A percentile compares a stretch with the other conserved stretches of the same genome.
These are phyloP conservation scores for Coniochaeta pulveracea DNA, from an alignment of 2,329 filamentous ascomycete species.

Conservation along the genomic window DNA sequence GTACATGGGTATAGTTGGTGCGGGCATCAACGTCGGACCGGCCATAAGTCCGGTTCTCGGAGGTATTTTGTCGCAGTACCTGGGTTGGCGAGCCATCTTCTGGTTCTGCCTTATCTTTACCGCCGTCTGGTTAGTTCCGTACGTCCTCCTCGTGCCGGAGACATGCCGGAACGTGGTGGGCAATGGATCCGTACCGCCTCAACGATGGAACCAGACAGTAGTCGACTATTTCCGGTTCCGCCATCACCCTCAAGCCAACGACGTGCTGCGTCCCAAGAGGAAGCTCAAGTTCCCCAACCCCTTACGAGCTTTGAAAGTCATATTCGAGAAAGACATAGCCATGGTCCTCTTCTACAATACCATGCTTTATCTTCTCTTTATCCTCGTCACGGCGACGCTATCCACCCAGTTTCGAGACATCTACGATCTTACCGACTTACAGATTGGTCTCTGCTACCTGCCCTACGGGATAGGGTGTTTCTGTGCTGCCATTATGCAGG, in stretches of 20 bases:
- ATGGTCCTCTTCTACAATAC: constrained; percentile 40
- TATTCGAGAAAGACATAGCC: constrained; percentile 46
- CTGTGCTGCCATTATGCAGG: constrained; percentile 37
- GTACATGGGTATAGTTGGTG: constrained; percentile 59
- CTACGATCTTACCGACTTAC: constrained; percentile 37
- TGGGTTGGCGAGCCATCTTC: constrained; percentile 59
- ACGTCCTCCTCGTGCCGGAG: constrained; percentile 45
- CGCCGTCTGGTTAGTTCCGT: constrained; percentile 38
- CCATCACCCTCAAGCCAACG: constrained; percentile 18
- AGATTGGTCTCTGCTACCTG: constrained; percentile 42
- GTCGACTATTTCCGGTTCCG: constrained; percentile 33
- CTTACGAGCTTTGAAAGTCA: constrained; percentile 38
- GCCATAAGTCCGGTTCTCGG: constrained; percentile 50
- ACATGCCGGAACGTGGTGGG: constrained; percentile 49
- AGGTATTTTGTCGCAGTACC: constrained; percentile 49
- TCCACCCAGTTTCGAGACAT: constrained; percentile 38
- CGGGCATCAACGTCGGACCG: constrained; percentile 44
- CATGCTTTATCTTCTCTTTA: constrained; percentile 44
- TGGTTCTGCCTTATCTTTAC: constrained; percentile 54
- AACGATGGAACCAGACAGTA: constrained; percentile 45
- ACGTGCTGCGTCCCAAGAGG: constrained; percentile 20
- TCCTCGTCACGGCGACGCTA: constrained; percentile 40
- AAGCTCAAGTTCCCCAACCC: constrained; percentile 45
- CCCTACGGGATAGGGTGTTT: constrained; percentile 41
- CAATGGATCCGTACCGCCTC: constrained; percentile 49